phyloP scores from a whole-genome alignment of 1,284 basidiomycete genomes.

The Rhodotorula sp. region DNA sequence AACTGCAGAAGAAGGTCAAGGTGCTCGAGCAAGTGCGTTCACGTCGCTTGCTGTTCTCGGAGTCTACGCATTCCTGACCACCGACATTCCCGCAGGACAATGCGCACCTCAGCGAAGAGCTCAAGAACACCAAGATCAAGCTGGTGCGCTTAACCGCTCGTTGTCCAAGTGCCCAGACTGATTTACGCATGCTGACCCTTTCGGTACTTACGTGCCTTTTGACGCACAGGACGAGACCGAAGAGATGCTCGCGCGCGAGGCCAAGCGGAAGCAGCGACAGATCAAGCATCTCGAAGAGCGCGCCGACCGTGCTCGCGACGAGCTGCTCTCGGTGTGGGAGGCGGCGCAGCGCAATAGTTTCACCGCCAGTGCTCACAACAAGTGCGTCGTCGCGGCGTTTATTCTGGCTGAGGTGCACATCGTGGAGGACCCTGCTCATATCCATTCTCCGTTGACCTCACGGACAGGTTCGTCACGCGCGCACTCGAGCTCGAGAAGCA shows the following conservation, averaged over 20 bases:
- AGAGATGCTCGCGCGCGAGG: not conserved
- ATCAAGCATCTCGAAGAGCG: slow-evolving; percentile 8
- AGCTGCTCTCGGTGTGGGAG: slow-evolving; percentile 11
- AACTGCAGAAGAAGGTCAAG: not conserved
- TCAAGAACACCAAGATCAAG: not conserved
- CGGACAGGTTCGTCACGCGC: not conserved
- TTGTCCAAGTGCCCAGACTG: no score
- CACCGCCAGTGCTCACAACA: not conserved
- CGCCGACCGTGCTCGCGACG: slow-evolving; percentile 3
- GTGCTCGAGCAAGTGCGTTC: slow-evolving; percentile 1
- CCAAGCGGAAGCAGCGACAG: not conserved
- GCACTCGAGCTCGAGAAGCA: slow-evolving; percentile 1
- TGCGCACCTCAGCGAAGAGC: no score
- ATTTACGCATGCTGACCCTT: no score
- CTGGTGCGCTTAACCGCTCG: not conserved
- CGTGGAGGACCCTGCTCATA: no score
- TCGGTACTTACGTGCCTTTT: no score
- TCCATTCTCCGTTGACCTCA: no score
- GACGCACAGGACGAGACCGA: not conserved
- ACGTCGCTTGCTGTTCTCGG: no score
- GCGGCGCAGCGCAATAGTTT: not conserved
- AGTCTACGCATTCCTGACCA: not conserved
- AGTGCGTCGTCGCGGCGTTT: not conserved
- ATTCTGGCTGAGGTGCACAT: no score
- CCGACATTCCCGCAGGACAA: not conserved